Conservation (phyloP, 2,329 filamentous ascomycete genomes). For the Parastagonospora nodorum region DNA sequence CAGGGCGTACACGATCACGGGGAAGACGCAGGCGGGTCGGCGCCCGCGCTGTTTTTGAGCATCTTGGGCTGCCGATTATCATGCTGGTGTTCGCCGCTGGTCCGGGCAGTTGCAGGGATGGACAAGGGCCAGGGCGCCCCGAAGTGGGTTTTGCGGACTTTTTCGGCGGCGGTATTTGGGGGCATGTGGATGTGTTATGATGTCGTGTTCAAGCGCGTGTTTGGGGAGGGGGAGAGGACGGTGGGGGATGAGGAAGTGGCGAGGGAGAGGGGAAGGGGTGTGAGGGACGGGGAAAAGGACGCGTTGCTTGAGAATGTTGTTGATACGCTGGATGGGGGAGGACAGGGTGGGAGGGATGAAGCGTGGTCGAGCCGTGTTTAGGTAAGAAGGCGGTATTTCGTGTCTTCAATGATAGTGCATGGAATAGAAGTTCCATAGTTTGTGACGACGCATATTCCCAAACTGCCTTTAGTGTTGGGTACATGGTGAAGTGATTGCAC, state of each 20-base stretch:
- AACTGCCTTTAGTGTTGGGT: too few species aligned
- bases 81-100: constrained; percentile 57
- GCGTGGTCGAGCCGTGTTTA: too few species aligned
- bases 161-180: constrained; percentile 60
- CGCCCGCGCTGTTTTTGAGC: constrained; percentile 62
- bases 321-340: too few species aligned
- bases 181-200: constrained; percentile 71
- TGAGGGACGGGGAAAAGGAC: constrained; percentile 15
- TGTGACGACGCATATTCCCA: too few species aligned
- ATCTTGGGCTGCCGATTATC: constrained; percentile 65
- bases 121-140: constrained; percentile 79
- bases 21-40: constrained; percentile 68
- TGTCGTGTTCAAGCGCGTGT: constrained; percentile 64
- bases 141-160: constrained; percentile 64
- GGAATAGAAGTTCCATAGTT: too few species aligned
- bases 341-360: too few species aligned
- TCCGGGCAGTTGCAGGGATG: too few species aligned
- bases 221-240: constrained; percentile 85
- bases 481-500: too few species aligned
- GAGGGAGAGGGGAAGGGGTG: not conserved
- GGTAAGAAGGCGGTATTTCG: too few species aligned
- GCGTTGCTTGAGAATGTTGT: constrained; percentile 13
- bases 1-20: constrained; percentile 73
- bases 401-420: too few species aligned
- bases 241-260: constrained; percentile 26